Percentiles rank a stretch among this genome's conserved stretches.
phyloP scores from a whole-genome alignment of 2,329 filamentous ascomycete genomes.

The Cercospora zeina region DNA sequence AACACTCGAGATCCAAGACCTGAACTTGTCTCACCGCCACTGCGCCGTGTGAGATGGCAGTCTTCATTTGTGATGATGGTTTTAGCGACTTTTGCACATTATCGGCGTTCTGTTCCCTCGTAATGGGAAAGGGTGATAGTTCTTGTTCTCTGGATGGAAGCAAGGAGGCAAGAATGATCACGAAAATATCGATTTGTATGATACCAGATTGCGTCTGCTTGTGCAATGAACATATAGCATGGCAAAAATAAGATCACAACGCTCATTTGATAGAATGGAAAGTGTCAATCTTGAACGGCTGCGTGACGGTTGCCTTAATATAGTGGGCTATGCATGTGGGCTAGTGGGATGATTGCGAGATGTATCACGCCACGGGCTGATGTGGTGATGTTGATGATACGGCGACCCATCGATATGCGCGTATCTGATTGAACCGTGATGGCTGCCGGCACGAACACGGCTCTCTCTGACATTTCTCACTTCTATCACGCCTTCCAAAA shows the following conservation, averaged over 20 bases:
- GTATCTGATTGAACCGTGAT: neutral
- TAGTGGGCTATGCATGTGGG: neutral
- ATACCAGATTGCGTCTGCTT: slow-evolving; percentile 11
- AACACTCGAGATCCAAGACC: neutral
- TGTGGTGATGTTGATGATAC: neutral
- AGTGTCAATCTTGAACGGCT: neutral
- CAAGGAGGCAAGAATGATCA: neutral
- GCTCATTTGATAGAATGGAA: neutral
- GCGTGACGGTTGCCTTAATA: neutral
- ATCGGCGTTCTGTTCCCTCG: slow-evolving; percentile 4
- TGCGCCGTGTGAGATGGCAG: neutral
- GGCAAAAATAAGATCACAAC: slow-evolving; percentile 6
- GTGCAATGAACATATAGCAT: neutral
- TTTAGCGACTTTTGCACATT: slow-evolving; percentile 18
- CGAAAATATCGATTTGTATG: slow-evolving; percentile 8
- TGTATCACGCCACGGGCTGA: slow-evolving; percentile 14
- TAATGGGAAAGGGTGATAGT: neutral
- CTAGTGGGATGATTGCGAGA: slow-evolving; percentile 8
- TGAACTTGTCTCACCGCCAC: slow-evolving; percentile 1
- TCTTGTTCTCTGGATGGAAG: neutral
- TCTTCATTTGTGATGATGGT: slow-evolving; percentile 11
- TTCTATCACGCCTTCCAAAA: no score
- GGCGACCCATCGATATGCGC: neutral
- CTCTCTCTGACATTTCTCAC: neutral
- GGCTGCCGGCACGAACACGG: neutral